These are phyloP conservation scores for Aspergillus texensis DNA, from an alignment of 2,329 filamentous ascomycete genomes.

Conservation along the genomic window DNA sequence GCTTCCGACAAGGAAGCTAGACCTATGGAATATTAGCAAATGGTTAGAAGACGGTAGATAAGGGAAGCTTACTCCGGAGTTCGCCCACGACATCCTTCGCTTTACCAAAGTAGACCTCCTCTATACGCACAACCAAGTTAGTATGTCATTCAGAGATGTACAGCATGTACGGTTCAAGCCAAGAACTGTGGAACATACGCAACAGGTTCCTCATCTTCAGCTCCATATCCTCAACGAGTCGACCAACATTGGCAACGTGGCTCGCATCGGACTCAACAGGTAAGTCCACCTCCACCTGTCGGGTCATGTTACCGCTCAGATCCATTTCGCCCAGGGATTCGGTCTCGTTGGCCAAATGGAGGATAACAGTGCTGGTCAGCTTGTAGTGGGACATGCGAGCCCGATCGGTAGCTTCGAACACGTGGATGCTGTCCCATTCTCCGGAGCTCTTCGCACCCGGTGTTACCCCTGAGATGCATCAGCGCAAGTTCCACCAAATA, in stretches of 20 bases:
- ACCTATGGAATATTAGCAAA: constrained; percentile 41
- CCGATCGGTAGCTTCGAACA: constrained; percentile 94
- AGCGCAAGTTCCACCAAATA: not conserved
- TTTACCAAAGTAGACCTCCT: constrained; percentile 99
- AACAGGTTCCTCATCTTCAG: constrained; percentile 98
- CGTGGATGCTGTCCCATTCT: constrained; percentile 97
- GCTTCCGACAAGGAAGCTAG: constrained; percentile 81
- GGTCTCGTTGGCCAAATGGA: constrained; percentile 74
- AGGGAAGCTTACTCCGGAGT: constrained; percentile 67
- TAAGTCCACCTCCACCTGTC: constrained; percentile 90
- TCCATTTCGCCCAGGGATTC: constrained; percentile 80
- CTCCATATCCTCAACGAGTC: constrained; percentile 98
- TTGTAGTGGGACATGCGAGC: constrained; percentile 95
- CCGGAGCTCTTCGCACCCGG: constrained; percentile 70
- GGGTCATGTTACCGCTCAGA: constrained; percentile 95
- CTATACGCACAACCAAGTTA: constrained; percentile 35
- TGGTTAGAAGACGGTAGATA: not conserved
- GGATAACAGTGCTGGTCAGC: constrained; percentile 93
- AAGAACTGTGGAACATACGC: constrained; percentile 48
- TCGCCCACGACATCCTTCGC: constrained; percentile 98
- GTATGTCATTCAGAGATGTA: constrained; percentile 6
- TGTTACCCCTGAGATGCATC: constrained; percentile 60
- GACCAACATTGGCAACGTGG: constrained; percentile 93
- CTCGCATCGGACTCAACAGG: constrained; percentile 86
- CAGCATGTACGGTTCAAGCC: not conserved